phyloP scores from a whole-genome alignment of 176 grass and related monocot species.

The Elaeis guineensis region DNA sequence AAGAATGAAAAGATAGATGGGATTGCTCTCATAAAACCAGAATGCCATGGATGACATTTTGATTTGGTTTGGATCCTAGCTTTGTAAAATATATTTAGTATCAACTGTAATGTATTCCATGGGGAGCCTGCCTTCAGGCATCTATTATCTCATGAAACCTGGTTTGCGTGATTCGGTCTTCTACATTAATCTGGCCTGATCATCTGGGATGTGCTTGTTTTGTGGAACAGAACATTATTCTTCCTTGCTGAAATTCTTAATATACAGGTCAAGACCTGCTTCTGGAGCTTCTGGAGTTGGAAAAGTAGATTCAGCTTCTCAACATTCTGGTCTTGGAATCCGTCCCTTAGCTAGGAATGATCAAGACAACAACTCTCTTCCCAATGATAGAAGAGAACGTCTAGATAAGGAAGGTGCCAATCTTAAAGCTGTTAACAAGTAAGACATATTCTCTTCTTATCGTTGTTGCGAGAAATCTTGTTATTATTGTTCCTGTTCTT shows the following conservation, averaged over 20 bases:
- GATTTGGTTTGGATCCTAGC: constrained; percentile 14
- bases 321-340: constrained; percentile 45
- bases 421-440: constrained; percentile 67
- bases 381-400: constrained; percentile 56
- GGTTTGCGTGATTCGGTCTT: no score
- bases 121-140: not conserved
- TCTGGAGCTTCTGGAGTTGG: constrained; percentile 26
- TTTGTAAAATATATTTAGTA: constrained; percentile 15
- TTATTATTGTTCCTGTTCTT: no score
- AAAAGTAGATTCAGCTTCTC: constrained; percentile 63
- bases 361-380: constrained; percentile 49
- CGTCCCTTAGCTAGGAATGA: constrained; percentile 52
- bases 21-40: not conserved
- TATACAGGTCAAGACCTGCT: constrained; percentile 50
- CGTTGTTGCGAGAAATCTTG: no score
- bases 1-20: no score
- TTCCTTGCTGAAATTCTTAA: not conserved
- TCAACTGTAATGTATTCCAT: constrained; percentile 9
- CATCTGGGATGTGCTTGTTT: no score
- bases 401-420: constrained; percentile 43
- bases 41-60: not conserved
- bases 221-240: no score
- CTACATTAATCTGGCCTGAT: no score
- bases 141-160: no score
- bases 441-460: constrained; percentile 29